Conservation (phyloP, 768 basidiomycete genomes). For the Heimioporus sp. region DNA sequence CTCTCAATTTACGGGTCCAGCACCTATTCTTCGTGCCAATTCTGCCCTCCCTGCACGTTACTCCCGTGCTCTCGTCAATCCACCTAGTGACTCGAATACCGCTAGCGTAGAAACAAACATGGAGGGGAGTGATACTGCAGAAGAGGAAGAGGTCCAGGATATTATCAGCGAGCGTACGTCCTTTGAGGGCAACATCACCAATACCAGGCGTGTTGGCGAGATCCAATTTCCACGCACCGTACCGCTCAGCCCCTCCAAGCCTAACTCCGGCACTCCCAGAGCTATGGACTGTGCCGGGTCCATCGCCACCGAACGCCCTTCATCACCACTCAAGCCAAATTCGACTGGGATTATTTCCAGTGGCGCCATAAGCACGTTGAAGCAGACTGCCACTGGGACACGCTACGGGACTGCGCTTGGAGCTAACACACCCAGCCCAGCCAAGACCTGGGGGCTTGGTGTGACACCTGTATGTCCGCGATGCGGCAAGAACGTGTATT, state of each 20-base stretch:
- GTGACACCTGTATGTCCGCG: conserved; percentile 62
- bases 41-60: conserved; percentile 40
- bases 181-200: conserved; percentile 36
- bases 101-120: conserved; percentile 9
- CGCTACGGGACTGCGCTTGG: conserved; percentile 61
- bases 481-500: conserved; percentile 78
- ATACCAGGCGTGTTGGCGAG: conserved; percentile 44
- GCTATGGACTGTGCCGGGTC: conserved; percentile 1
- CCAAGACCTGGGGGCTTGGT: conserved; percentile 48
- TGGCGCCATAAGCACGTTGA: conserved; percentile 30
- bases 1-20: conserved; percentile 24
- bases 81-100: conserved; percentile 9
- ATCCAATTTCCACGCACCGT: conserved; percentile 55
- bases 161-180: conserved; percentile 28
- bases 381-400: conserved; percentile 56
- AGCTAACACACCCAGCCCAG: conserved; percentile 39
- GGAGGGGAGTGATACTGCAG: conserved; percentile 26
- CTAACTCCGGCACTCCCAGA: conserved; percentile 7
- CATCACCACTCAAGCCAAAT: conserved; percentile 21
- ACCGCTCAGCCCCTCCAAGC: conserved; percentile 41
- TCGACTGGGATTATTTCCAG: conserved; percentile 19
- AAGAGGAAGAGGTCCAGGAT: conserved; percentile 23
- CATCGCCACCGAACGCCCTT: conserved; percentile 17
- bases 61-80: conserved; percentile 17
- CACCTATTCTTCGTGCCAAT: conserved; percentile 40